phyloP scores from a whole-genome alignment of 257 asterid genomes.

The Forsythia suspensa region DNA sequence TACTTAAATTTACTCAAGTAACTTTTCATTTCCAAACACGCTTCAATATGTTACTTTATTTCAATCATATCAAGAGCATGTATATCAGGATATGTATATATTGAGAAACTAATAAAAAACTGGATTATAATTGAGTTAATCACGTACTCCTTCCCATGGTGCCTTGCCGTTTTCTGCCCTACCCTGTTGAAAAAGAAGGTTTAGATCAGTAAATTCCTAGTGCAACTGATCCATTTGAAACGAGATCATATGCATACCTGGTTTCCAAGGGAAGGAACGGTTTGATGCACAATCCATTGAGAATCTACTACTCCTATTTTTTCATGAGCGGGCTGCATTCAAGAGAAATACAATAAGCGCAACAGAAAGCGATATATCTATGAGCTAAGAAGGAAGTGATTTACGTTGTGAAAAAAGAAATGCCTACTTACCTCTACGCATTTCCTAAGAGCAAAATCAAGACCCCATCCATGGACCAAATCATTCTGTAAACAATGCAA shows the following conservation, averaged over 20 bases:
- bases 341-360: constrained; percentile 1
- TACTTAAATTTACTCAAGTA: too few species aligned
- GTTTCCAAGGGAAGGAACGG: constrained; percentile 86
- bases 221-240: background rate
- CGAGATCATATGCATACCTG: constrained; percentile 51
- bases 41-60: background rate
- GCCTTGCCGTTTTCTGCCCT: constrained; percentile 72
- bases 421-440: constrained; percentile 72
- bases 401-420: background rate
- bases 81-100: too few species aligned
- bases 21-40: background rate
- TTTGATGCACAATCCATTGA: constrained; percentile 94
- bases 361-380: background rate
- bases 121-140: background rate
- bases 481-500: constrained; percentile 65
- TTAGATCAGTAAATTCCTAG: background rate
- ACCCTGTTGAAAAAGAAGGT: constrained; percentile 50
- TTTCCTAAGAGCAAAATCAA: constrained; percentile 88
- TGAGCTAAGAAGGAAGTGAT: background rate
- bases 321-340: constrained; percentile 81
- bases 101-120: background rate
- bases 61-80: too few species aligned
- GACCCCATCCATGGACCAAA: constrained; percentile 98
- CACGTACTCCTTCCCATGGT: constrained; percentile 95
- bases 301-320: constrained; percentile 93